These are phyloP conservation scores for Trichoderma orchidacearum DNA, from an alignment of 495 filamentous ascomycete species.

Conservation along the genomic window DNA sequence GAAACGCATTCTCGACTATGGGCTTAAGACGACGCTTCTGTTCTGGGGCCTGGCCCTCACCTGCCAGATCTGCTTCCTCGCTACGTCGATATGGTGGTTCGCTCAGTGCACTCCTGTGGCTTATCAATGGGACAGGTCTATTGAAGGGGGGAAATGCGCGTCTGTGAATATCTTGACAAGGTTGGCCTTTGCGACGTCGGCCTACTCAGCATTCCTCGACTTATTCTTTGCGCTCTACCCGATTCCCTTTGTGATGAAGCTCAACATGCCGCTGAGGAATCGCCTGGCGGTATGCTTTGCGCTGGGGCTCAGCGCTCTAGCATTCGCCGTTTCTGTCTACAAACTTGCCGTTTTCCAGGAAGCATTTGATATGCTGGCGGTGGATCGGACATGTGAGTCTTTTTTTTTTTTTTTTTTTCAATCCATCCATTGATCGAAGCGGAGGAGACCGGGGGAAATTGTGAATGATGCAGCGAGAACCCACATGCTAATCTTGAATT, in stretches of 20 bases:
- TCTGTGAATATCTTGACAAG: conserved; percentile 7
- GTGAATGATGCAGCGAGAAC: background rate
- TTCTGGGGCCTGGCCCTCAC: conserved; percentile 13
- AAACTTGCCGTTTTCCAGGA: conserved; percentile 10
- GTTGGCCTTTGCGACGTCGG: conserved; percentile 12
- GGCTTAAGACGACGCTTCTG: conserved; percentile 7
- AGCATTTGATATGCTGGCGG: conserved; percentile 6
- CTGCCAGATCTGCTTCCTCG: conserved; percentile 11
- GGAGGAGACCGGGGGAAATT: background rate
- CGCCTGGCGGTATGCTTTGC: conserved; percentile 11
- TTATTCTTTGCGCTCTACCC: conserved; percentile 17
- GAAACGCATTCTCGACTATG: conserved; percentile 15
- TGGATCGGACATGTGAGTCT: conserved; percentile 14
- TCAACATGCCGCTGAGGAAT: conserved; percentile 13
- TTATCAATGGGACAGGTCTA: conserved; percentile 11
- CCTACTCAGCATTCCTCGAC: conserved; percentile 15
- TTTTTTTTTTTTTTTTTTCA: background rate
- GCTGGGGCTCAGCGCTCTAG: conserved; percentile 11
- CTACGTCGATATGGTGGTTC: conserved; percentile 14
- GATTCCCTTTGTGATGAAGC: conserved; percentile 13
- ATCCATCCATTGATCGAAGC: background rate
- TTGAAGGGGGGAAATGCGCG: conserved; percentile 10
- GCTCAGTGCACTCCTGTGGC: conserved; percentile 13
- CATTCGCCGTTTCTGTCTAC: conserved; percentile 10
- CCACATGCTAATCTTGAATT: background rate